Percentiles rank a stretch among this genome's conserved stretches.
These are phyloP conservation scores for Coemansia sp. DNA, from an alignment of 192 early-diverging fungal species.

Conservation along the genomic window DNA sequence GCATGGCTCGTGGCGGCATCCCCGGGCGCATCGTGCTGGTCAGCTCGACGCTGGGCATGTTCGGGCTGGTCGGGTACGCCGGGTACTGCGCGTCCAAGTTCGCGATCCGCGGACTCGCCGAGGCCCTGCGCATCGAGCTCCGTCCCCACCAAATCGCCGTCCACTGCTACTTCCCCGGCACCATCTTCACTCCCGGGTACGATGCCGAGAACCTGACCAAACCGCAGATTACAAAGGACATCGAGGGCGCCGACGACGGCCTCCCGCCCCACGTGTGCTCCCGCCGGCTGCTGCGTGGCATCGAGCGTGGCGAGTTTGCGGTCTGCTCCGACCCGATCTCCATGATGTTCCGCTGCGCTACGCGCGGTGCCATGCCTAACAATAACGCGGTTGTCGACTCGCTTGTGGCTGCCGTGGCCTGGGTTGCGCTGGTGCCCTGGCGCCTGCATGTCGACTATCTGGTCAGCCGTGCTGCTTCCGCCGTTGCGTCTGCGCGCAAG, in stretches of 20 bases:
- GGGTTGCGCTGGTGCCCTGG: constrained; percentile 46
- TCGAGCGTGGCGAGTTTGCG: constrained; percentile 45
- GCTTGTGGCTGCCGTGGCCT: constrained; percentile 27
- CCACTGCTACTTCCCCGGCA: constrained; percentile 74
- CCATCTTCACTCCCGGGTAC: constrained; percentile 70
- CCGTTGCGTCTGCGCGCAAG: constrained; percentile 9
- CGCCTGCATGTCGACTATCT: constrained; percentile 39
- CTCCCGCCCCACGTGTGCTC: constrained; percentile 63
- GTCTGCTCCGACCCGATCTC: constrained; percentile 45
- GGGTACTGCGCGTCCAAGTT: constrained; percentile 72
- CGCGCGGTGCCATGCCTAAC: constrained; percentile 46
- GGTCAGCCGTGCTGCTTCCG: constrained; percentile 9
- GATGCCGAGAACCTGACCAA: constrained; percentile 74
- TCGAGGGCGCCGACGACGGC: constrained; percentile 66
- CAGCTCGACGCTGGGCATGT: constrained; percentile 65
- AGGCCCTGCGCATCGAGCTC: constrained; percentile 68
- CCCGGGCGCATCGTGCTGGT: constrained; percentile 69
- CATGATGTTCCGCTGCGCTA: constrained; percentile 38
- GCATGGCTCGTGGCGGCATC: constrained; percentile 59
- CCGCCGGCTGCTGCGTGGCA: constrained; percentile 33
- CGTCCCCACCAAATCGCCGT: constrained; percentile 62
- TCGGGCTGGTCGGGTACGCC: constrained; percentile 69
- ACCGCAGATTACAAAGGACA: constrained; percentile 66
- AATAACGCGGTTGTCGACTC: constrained; percentile 50
- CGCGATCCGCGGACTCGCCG: constrained; percentile 72